These are phyloP conservation scores for Zygosaccharomyces pseudobailii DNA, from an alignment of 1,139 yeast species.

Conservation along the genomic window DNA sequence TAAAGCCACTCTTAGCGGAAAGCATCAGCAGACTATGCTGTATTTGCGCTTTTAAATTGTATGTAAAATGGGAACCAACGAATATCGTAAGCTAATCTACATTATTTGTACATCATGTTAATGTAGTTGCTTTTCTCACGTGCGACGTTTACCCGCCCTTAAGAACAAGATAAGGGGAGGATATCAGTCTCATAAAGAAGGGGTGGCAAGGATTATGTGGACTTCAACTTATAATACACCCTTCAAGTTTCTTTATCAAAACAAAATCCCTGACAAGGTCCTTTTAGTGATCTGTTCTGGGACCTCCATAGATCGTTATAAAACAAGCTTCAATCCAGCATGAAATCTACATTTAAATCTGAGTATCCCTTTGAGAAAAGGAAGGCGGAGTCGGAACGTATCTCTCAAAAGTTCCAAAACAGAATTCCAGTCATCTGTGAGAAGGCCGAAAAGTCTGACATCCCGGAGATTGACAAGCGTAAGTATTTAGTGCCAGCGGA, in stretches of 20 bases:
- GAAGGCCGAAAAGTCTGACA: slow-evolving; percentile 94
- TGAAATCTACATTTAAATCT: slow-evolving; percentile 35
- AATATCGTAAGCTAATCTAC: no score
- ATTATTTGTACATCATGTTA: no score
- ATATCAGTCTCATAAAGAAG: not conserved
- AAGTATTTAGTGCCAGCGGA: slow-evolving; percentile 95
- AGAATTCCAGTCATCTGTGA: slow-evolving; percentile 97
- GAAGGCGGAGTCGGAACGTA: slow-evolving; percentile 91
- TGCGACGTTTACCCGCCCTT: slow-evolving; percentile 1
- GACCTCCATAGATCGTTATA: not conserved
- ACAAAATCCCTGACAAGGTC: not conserved
- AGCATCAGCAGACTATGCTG: no score
- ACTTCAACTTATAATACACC: not conserved
- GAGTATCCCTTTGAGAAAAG: slow-evolving; percentile 65
- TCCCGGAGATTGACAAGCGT: slow-evolving; percentile 93
- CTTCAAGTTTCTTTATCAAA: not conserved
- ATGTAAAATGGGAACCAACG: no score
- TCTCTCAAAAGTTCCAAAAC: slow-evolving; percentile 82
- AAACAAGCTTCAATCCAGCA: slow-evolving; percentile 3
- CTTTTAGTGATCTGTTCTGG: slow-evolving; percentile 1
- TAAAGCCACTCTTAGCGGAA: no score
- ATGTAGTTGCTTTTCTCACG: not conserved
- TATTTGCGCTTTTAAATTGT: no score
- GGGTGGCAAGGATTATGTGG: slow-evolving; percentile 7
- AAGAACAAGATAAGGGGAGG: slow-evolving; percentile 5